Percentiles rank a stretch among this genome's conserved stretches.
phyloP scores from a whole-genome alignment of 768 basidiomycete genomes.

The Xanthoconium stramineum region DNA sequence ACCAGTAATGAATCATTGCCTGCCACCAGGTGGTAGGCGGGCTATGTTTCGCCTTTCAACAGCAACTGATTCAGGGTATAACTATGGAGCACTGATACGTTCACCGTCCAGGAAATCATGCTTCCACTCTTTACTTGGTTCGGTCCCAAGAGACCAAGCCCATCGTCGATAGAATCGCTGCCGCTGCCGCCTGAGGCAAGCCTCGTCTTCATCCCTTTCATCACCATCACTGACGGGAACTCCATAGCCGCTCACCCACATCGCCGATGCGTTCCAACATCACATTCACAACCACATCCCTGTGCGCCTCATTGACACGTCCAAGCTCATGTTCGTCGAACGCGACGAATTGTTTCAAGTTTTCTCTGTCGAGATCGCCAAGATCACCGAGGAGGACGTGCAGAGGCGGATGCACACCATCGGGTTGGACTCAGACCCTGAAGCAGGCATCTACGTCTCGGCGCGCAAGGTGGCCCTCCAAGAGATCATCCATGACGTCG shows the following conservation, averaged over 20 bases:
- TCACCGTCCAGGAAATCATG: neutral
- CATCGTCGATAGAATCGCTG: neutral
- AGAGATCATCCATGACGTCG: constrained; percentile 17
- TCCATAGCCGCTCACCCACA: neutral
- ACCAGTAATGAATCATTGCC: neutral
- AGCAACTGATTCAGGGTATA: constrained; percentile 5
- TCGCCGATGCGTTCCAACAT: constrained; percentile 13
- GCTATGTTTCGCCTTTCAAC: neutral
- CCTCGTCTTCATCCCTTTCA: neutral
- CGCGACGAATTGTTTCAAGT: constrained; percentile 17
- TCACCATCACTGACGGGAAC: neutral
- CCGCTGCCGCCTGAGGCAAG: neutral
- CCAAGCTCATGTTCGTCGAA: constrained; percentile 21
- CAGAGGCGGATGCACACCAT: neutral
- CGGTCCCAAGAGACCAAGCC: neutral
- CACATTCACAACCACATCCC: constrained; percentile 29
- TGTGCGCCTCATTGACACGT: constrained; percentile 23
- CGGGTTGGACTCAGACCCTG: constrained; percentile 3
- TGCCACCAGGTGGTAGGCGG: no score
- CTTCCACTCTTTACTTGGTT: constrained; percentile 1
- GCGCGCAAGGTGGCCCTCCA: constrained; percentile 11
- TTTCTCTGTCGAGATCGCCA: constrained; percentile 16
- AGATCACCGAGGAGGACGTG: constrained; percentile 18
- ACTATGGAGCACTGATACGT: neutral
- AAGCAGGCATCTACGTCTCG: constrained; percentile 14